Evolutionary conservation across 1,284 basidiomycete genomes (phyloP).

Genomic region (Takashimella koratensis): DNA sequence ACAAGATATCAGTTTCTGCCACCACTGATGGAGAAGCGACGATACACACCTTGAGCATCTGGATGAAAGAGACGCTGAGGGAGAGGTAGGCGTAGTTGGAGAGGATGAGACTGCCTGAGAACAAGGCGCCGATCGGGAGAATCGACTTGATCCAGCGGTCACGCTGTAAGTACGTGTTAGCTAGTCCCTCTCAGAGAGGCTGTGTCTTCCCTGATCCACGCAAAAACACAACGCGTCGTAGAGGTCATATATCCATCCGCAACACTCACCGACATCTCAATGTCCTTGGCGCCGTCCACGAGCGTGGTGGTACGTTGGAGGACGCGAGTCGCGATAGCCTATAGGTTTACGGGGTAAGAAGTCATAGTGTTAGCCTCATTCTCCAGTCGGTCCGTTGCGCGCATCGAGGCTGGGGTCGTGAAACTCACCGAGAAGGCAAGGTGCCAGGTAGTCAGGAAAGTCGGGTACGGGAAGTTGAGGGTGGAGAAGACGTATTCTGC

Average conservation of each 20-base stretch:
- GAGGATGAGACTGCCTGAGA: conserved; percentile 86
- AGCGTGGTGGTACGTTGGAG: conserved; percentile 82
- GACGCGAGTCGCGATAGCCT: conserved; percentile 85
- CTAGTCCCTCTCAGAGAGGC: neutral
- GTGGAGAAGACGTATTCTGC: conserved; percentile 73
- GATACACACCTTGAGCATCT: conserved; percentile 83
- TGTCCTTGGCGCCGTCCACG: conserved; percentile 83
- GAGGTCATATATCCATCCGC: no score
- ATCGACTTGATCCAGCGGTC: conserved; percentile 82
- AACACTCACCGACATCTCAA: conserved; percentile 64
- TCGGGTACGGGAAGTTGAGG: conserved; percentile 75
- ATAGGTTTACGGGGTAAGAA: no score
- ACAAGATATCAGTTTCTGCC: neutral
- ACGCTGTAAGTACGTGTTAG: conserved; percentile 46
- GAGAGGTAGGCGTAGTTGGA: conserved; percentile 89
- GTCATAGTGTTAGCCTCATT: no score
- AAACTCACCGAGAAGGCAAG: conserved; percentile 72
- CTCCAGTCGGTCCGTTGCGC: no score
- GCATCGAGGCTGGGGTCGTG: neutral
- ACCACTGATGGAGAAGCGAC: no score
- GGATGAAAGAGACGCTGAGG: conserved; percentile 90
- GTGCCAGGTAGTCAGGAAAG: conserved; percentile 85
- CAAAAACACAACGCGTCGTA: no score
- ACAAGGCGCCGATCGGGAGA: conserved; percentile 86
- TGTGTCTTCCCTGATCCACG: neutral